phyloP scores from a whole-genome alignment of 192 early-diverging fungal species.

The Mycoemilia scoparia region DNA sequence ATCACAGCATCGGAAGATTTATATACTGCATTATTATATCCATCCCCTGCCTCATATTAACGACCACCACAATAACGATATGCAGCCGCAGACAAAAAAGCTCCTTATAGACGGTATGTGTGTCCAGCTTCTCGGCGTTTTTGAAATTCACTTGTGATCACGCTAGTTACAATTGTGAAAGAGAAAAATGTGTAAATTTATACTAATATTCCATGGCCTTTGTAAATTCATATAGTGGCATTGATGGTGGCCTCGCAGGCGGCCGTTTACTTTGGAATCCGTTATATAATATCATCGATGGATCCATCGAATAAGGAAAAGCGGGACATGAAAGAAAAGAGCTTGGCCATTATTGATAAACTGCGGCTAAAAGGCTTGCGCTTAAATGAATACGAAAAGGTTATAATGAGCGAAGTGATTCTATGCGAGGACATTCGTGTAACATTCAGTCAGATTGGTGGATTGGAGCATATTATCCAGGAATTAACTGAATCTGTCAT shows the following conservation, averaged over 20 bases:
- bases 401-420: constrained; percentile 87
- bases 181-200: too few species aligned
- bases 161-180: too few species aligned
- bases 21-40: too few species aligned
- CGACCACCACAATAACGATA: too few species aligned
- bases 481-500: constrained; percentile 89
- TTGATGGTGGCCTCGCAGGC: constrained; percentile 77
- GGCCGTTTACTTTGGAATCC: constrained; percentile 71
- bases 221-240: too few species aligned
- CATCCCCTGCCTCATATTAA: too few species aligned
- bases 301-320: constrained; percentile 48
- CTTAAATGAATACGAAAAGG: constrained; percentile 80
- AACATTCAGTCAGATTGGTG: constrained; percentile 77
- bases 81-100: constrained; percentile 31
- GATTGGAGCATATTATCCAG: constrained; percentile 81
- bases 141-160: too few species aligned
- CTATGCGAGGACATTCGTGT: constrained; percentile 79
- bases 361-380: constrained; percentile 32
- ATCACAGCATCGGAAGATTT: too few species aligned
- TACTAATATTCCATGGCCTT: too few species aligned
- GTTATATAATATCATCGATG: constrained; percentile 63
- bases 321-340: constrained; percentile 58
- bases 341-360: constrained; percentile 13
- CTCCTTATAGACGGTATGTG: constrained; percentile 17
- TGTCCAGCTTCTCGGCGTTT: too few species aligned